Evolutionary conservation across 73 alveolate species (phyloP).

Genomic region (Paramecium octaurelia): DNA sequence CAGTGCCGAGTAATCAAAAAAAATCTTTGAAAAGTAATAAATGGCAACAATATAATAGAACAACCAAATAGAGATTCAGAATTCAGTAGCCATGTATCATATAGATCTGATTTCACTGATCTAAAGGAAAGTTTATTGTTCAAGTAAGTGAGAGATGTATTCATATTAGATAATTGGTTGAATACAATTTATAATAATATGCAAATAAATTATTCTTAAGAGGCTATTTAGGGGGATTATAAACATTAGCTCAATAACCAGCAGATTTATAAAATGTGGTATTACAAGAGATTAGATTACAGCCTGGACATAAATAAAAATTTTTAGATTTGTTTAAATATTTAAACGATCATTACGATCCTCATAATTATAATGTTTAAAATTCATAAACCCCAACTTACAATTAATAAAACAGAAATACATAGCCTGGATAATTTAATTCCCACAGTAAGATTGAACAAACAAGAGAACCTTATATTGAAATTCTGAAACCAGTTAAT

Average conservation of each 20-base stretch:
- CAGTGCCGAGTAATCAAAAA: neutral
- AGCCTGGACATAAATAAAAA: conserved; percentile 42
- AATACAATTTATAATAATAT: conserved; percentile 35
- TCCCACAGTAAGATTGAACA: neutral
- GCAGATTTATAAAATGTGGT: neutral
- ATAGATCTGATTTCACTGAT: neutral
- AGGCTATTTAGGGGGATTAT: conserved; percentile 14
- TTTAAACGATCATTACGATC: conserved; percentile 11
- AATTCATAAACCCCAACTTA: neutral
- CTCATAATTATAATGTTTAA: neutral
- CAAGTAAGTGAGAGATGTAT: neutral
- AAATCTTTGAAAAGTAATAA: neutral
- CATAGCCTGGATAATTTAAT: neutral
- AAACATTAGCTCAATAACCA: neutral
- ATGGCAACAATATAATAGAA: neutral
- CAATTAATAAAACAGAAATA: neutral
- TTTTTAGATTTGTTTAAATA: conserved; percentile 19
- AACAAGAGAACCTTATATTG: neutral
- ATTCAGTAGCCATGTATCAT: conserved; percentile 18
- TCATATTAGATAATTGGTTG: neutral
- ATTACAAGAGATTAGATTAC: neutral
- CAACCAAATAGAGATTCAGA: neutral
- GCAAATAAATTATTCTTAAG: conserved; percentile 18
- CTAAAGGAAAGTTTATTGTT: neutral
- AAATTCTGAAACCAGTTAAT: neutral